A percentile compares a stretch with the other conserved stretches of the same genome.
phyloP scores from a whole-genome alignment of 2,329 filamentous ascomycete species.

The Cladorrhinum sp. region DNA sequence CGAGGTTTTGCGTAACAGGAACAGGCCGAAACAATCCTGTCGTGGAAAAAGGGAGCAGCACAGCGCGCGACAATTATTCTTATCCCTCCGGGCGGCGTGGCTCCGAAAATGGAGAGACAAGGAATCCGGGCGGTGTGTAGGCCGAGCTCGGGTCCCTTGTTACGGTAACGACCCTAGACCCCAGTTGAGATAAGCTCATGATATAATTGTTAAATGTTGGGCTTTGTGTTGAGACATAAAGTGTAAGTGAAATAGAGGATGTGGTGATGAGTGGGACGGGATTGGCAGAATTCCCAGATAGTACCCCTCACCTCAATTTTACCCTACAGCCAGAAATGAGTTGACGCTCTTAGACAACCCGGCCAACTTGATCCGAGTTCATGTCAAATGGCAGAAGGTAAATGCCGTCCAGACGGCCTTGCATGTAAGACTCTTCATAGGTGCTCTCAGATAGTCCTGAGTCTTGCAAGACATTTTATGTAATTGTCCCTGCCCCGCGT shows the following conservation, averaged over 20 bases:
- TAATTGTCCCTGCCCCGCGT: neutral
- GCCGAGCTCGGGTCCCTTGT: conserved; percentile 7
- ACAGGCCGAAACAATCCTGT: neutral
- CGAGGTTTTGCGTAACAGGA: neutral
- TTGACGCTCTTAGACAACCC: neutral
- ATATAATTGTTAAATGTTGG: neutral
- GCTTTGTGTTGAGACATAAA: neutral
- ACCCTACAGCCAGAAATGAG: neutral
- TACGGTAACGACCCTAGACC: neutral
- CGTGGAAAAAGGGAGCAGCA: neutral
- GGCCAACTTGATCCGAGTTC: neutral
- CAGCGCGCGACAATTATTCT: neutral
- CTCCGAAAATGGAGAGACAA: conserved; percentile 22
- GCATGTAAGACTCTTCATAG: too few relatives aligned
- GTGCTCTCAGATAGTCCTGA: too few relatives aligned
- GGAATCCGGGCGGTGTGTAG: conserved; percentile 12
- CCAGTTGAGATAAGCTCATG: neutral
- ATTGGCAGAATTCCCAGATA: neutral
- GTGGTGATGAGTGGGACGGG: neutral
- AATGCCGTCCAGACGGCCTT: too few relatives aligned
- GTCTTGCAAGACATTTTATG: too few relatives aligned
- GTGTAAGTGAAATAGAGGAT: neutral
- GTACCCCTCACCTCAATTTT: neutral
- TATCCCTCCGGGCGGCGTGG: conserved; percentile 5
- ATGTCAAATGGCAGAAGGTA: neutral